Evolutionary conservation across 2,329 filamentous ascomycete genomes (phyloP).

Genomic region (Aspergillus terreus): DNA sequence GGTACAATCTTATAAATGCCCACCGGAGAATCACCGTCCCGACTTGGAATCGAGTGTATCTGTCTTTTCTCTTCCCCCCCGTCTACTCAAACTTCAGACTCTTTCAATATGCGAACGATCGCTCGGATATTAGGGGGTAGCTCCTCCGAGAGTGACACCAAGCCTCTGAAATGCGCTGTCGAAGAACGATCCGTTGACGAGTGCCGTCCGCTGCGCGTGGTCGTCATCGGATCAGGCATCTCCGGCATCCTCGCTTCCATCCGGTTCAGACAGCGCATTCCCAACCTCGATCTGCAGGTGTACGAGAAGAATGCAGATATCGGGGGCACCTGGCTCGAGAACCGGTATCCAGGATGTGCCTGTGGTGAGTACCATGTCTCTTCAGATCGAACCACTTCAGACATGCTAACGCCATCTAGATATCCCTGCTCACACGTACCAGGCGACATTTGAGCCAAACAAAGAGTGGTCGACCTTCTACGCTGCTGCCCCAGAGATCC

Average conservation of each 20-base stretch:
- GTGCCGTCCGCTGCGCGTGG: slow-evolving; percentile 27
- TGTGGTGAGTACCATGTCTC: slow-evolving; percentile 23
- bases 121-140: background rate
- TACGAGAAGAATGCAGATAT: slow-evolving; percentile 35
- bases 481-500: slow-evolving; percentile 47
- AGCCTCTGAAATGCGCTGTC: slow-evolving; percentile 15
- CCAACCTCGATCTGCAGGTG: slow-evolving; percentile 32
- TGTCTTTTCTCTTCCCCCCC: no score
- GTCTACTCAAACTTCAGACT: background rate
- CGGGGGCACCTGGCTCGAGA: slow-evolving; percentile 35
- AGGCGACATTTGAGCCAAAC: slow-evolving; percentile 50
- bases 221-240: slow-evolving; percentile 38
- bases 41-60: no score
- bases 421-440: slow-evolving; percentile 47
- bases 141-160: background rate
- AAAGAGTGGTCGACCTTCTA: slow-evolving; percentile 49
- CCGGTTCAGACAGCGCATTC: slow-evolving; percentile 34
- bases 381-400: background rate
- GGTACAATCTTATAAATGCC: no score
- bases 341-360: slow-evolving; percentile 35
- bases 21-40: no score
- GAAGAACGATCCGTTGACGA: slow-evolving; percentile 32
- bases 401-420: slow-evolving; percentile 22
- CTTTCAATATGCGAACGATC: background rate
- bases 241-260: slow-evolving; percentile 39